Percentiles rank a stretch among this genome's conserved stretches.
phyloP scores from a whole-genome alignment of 2,329 filamentous ascomycete genomes.

The Penicillium fuscoglaucum region DNA sequence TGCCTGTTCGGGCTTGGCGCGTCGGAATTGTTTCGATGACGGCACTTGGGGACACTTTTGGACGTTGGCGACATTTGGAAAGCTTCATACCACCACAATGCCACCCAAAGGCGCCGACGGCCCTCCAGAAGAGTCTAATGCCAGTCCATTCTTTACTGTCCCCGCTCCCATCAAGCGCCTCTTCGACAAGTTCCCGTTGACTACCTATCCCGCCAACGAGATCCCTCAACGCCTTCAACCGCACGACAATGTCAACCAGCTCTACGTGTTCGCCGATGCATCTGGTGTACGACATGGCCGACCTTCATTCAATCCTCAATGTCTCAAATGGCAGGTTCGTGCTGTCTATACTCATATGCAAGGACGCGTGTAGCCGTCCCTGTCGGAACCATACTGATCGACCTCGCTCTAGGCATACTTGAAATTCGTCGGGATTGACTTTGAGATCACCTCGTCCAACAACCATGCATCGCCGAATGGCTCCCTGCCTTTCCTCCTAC shows the following conservation, averaged over 20 bases:
- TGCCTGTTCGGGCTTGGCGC: slow-evolving; percentile 11
- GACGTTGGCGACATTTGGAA: neutral
- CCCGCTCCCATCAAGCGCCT: slow-evolving; percentile 76
- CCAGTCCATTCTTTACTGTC: slow-evolving; percentile 41
- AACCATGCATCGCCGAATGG: slow-evolving; percentile 93
- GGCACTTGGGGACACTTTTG: neutral
- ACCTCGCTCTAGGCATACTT: slow-evolving; percentile 67
- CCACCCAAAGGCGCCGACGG: slow-evolving; percentile 23
- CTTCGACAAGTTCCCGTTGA: slow-evolving; percentile 81
- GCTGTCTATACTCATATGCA: neutral
- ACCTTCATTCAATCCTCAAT: slow-evolving; percentile 87
- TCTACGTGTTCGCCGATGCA: slow-evolving; percentile 75
- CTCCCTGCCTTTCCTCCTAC: slow-evolving; percentile 82
- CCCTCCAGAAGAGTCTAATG: slow-evolving; percentile 11
- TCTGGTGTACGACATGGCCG: slow-evolving; percentile 60
- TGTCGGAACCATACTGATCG: slow-evolving; percentile 12
- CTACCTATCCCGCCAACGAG: slow-evolving; percentile 71
- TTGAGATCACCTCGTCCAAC: slow-evolving; percentile 69
- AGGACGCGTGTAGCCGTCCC: neutral
- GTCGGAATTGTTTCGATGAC: slow-evolving; percentile 14
- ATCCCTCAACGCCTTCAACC: slow-evolving; percentile 64
- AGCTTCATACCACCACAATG: slow-evolving; percentile 21
- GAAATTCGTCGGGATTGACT: slow-evolving; percentile 69
- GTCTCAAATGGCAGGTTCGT: slow-evolving; percentile 90
- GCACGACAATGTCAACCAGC: slow-evolving; percentile 52